phyloP scores from a whole-genome alignment of 2,329 filamentous ascomycete genomes.

The Colletotrichum magnum region DNA sequence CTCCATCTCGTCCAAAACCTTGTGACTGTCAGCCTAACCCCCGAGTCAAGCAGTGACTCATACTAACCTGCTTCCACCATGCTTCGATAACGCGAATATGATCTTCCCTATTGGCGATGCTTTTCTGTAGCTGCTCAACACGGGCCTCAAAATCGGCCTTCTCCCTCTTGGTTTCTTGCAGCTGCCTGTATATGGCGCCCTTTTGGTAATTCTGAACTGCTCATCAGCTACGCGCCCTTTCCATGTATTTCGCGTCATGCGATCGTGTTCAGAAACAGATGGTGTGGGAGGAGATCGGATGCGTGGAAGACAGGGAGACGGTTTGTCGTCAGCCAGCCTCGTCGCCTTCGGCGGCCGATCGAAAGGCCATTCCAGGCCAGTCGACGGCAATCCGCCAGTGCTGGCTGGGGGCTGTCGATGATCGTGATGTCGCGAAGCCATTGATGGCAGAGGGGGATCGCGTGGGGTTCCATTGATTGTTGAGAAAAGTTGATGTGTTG shows the following conservation, averaged over 20 bases:
- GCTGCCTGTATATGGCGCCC: constrained; percentile 96
- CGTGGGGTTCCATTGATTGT: constrained; percentile 41
- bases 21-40: constrained; percentile 52
- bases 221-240: constrained; percentile 39
- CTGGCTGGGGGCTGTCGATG: constrained; percentile 37
- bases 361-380: constrained; percentile 40
- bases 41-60: constrained; percentile 27
- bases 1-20: constrained; percentile 75
- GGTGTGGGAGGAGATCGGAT: constrained; percentile 29
- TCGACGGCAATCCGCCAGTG: constrained; percentile 39
- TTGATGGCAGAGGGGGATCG: constrained; percentile 36
- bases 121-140: constrained; percentile 84
- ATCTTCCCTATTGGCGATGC: constrained; percentile 88
- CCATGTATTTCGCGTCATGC: constrained; percentile 36
- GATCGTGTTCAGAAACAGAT: constrained; percentile 6
- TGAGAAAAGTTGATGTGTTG: constrained; percentile 42
- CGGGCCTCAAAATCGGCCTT: constrained; percentile 85
- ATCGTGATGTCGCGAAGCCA: constrained; percentile 38
- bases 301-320: constrained; percentile 34
- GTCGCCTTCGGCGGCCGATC: constrained; percentile 36
- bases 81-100: constrained; percentile 91
- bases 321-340: constrained; percentile 37
- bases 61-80: constrained; percentile 92
- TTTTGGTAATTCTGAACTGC: constrained; percentile 76
- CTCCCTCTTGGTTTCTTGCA: constrained; percentile 97